Conservation (phyloP, 2,329 filamentous ascomycete species). For the Simplicillium sp. region DNA sequence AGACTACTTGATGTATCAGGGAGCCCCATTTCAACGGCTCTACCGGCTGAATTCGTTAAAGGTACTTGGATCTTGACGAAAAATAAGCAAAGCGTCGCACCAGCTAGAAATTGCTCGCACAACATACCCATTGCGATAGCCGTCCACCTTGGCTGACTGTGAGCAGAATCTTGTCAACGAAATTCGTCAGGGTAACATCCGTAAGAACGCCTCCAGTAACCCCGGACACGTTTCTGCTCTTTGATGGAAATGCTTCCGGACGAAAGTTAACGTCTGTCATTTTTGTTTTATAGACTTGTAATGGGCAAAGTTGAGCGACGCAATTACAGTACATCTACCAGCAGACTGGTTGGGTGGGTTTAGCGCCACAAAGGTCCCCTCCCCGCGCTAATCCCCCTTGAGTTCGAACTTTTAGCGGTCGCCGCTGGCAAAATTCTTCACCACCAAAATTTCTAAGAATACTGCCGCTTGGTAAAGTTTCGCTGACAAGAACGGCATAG, state of each 20-base stretch:
- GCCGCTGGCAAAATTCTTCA: constrained; percentile 21
- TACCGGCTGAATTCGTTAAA: constrained; percentile 57
- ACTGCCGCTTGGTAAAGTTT: constrained; percentile 4
- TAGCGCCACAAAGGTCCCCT: constrained; percentile 8
- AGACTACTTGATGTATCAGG: constrained; percentile 33
- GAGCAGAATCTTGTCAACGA: constrained; percentile 84
- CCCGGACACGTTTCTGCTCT: constrained; percentile 48
- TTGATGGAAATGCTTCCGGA: constrained; percentile 57
- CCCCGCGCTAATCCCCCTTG: constrained; percentile 24
- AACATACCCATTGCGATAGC: constrained; percentile 79
- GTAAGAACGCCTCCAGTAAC: constrained; percentile 61
- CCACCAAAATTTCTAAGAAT: constrained; percentile 23
- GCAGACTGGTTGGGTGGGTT: constrained; percentile 4
- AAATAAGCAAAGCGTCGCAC: background rate
- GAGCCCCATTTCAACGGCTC: constrained; percentile 50
- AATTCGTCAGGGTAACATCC: constrained; percentile 61
- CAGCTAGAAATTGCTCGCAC: constrained; percentile 3
- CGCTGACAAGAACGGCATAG: background rate
- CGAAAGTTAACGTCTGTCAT: constrained; percentile 33
- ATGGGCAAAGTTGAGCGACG: too few species aligned
- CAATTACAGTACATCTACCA: too few species aligned
- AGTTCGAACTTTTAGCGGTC: constrained; percentile 24
- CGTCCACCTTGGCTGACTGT: constrained; percentile 80
- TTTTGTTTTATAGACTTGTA: background rate
- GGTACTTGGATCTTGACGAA: constrained; percentile 62